Base-by-base conservation (phyloP, 352 stramenopile species). In the Pythium sukuiense region DNA sequence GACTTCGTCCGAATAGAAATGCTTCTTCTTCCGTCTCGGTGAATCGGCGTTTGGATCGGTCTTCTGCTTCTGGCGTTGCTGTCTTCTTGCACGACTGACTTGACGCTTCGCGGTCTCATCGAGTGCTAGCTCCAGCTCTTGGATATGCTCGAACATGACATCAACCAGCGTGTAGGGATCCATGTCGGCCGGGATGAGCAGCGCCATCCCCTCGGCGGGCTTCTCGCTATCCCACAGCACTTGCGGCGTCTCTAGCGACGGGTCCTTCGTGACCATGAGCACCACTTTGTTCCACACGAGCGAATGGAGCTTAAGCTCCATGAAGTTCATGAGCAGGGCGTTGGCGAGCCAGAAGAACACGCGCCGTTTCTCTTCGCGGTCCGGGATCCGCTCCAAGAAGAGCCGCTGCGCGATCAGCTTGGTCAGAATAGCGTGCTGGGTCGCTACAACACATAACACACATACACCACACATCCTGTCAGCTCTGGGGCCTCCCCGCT, bases 271-370 rank as follows among this genome's bases (percentile, higher is more conserved):
- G 26, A 93, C 59, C 12, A 93, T 71, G 18, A 95, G 73, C 64
- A 85, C 80, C 27, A 93, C 72, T 59, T 91, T 91, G 73, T 95
- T 95, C 87, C 84, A 95, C 61, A 95, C 83, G 32, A 92, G 79
- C 56, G 77, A 83, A 67, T 92, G 83, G 18, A 95, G 69, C 50
- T 82, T 77, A 45, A 95, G 64, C 50, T 93, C 84, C 81, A 90
- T 90, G 66, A 95, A 95, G 65, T 95, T 84, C 48, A 87, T 69
- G 3, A 95, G 76, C n/a, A 95, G 62, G 5, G 88, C 67, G 60
- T 90, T 90, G 18, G 83, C 87, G 43, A 95, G 77, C 84, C 87
- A 93, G 56, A 83, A 77, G 61, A 90, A 95, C 35, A 83, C 83
- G 49, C 71, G 76, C 35, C 76, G 76, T 43, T 80, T 85, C 67